Evolutionary conservation across 768 basidiomycete species (phyloP), one percentile per base, ranked within the genome.

Genomic region (Naematelia aurantialba): DNA sequence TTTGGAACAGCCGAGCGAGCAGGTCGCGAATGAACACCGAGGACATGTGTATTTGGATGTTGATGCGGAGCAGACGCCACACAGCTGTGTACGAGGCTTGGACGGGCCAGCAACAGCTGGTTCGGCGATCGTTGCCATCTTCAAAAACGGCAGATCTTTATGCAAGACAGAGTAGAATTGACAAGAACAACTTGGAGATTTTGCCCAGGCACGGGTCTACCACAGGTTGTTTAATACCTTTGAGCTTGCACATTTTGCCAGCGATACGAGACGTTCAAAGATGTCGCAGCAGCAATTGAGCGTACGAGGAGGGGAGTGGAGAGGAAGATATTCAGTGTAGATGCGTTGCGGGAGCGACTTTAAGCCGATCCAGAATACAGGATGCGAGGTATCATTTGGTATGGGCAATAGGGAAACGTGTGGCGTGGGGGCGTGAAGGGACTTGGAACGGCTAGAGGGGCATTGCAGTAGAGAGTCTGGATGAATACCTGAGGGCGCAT

Each of bases 21-120:
- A 76, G n/a, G 73, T 72, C 29, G 50, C 46, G 47, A 46, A 31
- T n/a, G 62, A 52, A 53, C 75, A 76, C 19, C 72, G 58, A 0
- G 75, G 75, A 54, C 75, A 76, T 25, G 70, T 74, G 68, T 76
- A 76, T 62, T 75, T 75, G 11, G 75, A 58, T 17, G 66, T 39
- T 8, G 34, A 60, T 0, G 46, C 3, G 17, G 52, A 48, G 56
- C 70, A 72, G 57, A 67, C 49, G 8, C 45, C 55, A 45, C 71
- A 73, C 29, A 31, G 24, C 19, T 25, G 17, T 30, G 24, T 24
- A 49, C 4, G 29, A 49, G 21, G 45, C 48, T 4, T 47, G 26
- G 46, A 57, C 19, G 45, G 44, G 29, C 19, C 26, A n/a, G 44
- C 44, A n/a, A 56, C 30, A 21, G 54, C 12, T n/a, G 26, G 17